Conservation (phyloP, 805 yeast species). For the Starmerella lactis-condensi region DNA sequence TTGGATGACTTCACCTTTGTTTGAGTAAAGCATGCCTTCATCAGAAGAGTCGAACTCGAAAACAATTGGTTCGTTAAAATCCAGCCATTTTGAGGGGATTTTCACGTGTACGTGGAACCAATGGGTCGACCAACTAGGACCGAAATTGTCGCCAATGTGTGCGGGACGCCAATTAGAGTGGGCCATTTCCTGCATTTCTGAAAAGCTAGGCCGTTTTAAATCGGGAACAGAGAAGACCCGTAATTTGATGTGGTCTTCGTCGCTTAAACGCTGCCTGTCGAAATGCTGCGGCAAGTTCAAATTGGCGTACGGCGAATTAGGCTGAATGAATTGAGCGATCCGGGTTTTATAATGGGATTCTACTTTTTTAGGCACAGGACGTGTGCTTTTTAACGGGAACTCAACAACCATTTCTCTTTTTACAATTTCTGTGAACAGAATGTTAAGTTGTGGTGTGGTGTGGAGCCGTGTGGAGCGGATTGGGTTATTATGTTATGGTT, state of each 20-base stretch:
- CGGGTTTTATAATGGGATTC: conserved; percentile 56
- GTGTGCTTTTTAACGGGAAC: conserved; percentile 28
- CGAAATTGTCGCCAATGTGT: conserved; percentile 52
- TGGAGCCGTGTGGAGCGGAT: too few relatives aligned
- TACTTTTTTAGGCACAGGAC: conserved; percentile 58
- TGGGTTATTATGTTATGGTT: too few relatives aligned
- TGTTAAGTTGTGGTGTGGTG: too few relatives aligned
- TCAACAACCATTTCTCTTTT: too few relatives aligned
- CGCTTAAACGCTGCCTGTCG: conserved; percentile 39
- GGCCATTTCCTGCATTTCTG: conserved; percentile 40
- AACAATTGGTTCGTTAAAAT: conserved; percentile 36
- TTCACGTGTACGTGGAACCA: conserved; percentile 62
- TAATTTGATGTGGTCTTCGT: conserved; percentile 34
- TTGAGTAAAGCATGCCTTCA: conserved; percentile 65
- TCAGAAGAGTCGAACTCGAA: conserved; percentile 73
- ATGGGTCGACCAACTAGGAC: conserved; percentile 94
- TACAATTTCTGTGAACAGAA: too few relatives aligned
- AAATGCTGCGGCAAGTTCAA: conserved; percentile 71
- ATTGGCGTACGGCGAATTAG: conserved; percentile 52
- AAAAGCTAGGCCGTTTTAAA: conserved; percentile 43
- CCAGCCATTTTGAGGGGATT: conserved; percentile 45
- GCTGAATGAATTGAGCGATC: conserved; percentile 52
- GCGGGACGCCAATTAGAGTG: conserved; percentile 21
- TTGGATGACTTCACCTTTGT: conserved; percentile 49
- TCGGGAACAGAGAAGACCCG: conserved; percentile 60